Base-by-base conservation (phyloP, 2,329 filamentous ascomycete species). In the Paraconiothyrium brasiliense region DNA sequence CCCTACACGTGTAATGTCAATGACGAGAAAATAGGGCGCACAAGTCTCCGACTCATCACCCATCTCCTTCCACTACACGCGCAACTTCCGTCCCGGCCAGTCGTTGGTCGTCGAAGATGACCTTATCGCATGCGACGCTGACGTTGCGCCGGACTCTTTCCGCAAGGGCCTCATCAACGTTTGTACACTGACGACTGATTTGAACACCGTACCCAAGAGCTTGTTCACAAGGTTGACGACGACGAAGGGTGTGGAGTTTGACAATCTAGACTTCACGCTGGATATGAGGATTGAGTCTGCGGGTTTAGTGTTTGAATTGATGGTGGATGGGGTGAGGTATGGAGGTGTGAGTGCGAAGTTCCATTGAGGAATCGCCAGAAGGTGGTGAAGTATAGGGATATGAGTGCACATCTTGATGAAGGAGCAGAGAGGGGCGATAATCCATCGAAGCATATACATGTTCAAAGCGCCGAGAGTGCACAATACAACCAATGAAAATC, bases 281-380 rank as follows among this genome's bases (percentile, higher is more conserved):
- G 91, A 93, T 80, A 93, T 94, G 90, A 89, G 90, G 67, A 91
- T 94, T 47, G 89, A 93, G 72, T 92, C 89, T 69, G 91, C 91
- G 0, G 90, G 90, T 1, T 70, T 94, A 60, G 87, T 90, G 2
- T 94, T 94, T 76, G 91, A 94, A 79, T 79, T 94, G 57, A 91
- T 91, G 78, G 91, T 94, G 13, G 91, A 93, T 72, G 91, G 90
- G 0, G 87, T 92, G 16, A 83, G 90, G 65, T 94, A 94, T 77
- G 92, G 91, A 9, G 84, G 88, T 62, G 92, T 94, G 1, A 89
- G 92, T 72, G 91, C 91, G 0, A 91, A 93, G 67, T 94, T 94
- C 76, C 89, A 92, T 73, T 92, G 66, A 81, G 8, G 9, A n/a
- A 10, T 1, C 7, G 20, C n/a, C 27, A 6, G 27, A 30, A 6